phyloP scores from a whole-genome alignment of 306 rosid species.

The Cucumis cinereus region DNA sequence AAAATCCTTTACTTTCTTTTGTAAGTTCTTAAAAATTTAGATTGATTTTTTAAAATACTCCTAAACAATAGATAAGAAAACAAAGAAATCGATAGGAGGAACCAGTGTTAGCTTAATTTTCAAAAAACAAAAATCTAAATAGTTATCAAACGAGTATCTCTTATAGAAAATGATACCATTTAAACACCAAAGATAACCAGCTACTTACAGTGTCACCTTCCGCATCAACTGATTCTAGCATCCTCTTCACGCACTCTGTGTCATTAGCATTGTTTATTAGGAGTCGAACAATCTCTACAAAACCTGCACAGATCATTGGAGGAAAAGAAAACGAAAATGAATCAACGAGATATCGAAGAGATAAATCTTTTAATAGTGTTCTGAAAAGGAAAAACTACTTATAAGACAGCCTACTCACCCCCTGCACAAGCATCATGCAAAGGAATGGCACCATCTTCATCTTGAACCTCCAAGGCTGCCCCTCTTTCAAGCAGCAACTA shows the following conservation, averaged over 20 bases:
- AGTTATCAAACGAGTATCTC: neutral
- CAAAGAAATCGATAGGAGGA: too few relatives aligned
- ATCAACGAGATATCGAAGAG: neutral
- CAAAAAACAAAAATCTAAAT: too few relatives aligned
- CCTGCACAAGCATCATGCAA: constrained; percentile 95
- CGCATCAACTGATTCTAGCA: constrained; percentile 73
- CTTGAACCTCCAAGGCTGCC: constrained; percentile 57
- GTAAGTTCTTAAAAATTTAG: too few relatives aligned
- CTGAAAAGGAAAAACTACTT: neutral
- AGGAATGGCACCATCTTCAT: constrained; percentile 88
- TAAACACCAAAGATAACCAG: neutral
- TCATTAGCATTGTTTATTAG: constrained; percentile 39
- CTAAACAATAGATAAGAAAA: too few relatives aligned
- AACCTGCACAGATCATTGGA: constrained; percentile 35
- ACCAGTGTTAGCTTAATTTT: too few relatives aligned
- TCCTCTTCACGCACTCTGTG: constrained; percentile 39
- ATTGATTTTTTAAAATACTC: too few relatives aligned
- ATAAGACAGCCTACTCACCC: constrained; percentile 48
- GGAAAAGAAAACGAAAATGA: neutral
- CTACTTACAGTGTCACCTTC: constrained; percentile 91
- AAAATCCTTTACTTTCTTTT: too few relatives aligned
- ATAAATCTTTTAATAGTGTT: neutral
- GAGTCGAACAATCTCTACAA: constrained; percentile 52
- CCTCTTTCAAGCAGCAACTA: constrained; percentile 84
- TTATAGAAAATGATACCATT: neutral